These are phyloP conservation scores for Cinchona pubescens DNA, from an alignment of 257 asterid species.

Conservation along the genomic window DNA sequence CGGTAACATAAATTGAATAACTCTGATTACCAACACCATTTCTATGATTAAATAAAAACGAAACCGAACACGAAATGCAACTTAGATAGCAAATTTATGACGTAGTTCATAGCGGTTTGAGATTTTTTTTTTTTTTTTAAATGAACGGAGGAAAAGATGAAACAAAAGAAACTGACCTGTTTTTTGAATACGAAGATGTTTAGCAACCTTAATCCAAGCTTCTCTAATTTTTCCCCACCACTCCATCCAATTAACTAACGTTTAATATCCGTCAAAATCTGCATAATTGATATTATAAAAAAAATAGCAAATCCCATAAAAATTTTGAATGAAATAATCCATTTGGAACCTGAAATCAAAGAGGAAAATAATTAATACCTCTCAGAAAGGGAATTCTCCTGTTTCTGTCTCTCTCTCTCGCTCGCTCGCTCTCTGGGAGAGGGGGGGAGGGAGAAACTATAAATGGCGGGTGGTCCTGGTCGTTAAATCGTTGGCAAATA, in stretches of 20 bases:
- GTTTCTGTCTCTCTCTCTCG: constrained; percentile 5
- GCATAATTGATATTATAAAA: too few species aligned
- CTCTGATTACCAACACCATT: too few species aligned
- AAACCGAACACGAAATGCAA: too few species aligned
- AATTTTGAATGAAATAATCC: neutral
- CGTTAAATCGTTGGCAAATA: too few species aligned
- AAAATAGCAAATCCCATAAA: too few species aligned
- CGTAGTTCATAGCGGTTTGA: too few species aligned
- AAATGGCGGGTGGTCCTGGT: neutral
- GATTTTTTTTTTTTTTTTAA: too few species aligned
- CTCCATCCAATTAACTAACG: constrained; percentile 23
- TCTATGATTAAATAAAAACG: too few species aligned
- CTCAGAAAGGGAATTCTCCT: too few species aligned
- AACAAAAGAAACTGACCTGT: neutral
- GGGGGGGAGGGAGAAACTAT: neutral
- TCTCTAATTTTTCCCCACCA: constrained; percentile 47
- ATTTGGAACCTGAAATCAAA: constrained; percentile 2
- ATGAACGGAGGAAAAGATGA: too few species aligned
- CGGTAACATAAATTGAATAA: neutral
- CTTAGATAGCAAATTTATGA: too few species aligned
- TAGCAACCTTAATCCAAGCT: constrained; percentile 51
- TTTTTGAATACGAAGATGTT: constrained; percentile 32
- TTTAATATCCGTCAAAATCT: neutral
- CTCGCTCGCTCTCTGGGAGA: neutral
- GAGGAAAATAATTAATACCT: too few species aligned